Evolutionary conservation across 257 asterid species (phyloP).

Genomic region (Dorcoceras hygrometricum): DNA sequence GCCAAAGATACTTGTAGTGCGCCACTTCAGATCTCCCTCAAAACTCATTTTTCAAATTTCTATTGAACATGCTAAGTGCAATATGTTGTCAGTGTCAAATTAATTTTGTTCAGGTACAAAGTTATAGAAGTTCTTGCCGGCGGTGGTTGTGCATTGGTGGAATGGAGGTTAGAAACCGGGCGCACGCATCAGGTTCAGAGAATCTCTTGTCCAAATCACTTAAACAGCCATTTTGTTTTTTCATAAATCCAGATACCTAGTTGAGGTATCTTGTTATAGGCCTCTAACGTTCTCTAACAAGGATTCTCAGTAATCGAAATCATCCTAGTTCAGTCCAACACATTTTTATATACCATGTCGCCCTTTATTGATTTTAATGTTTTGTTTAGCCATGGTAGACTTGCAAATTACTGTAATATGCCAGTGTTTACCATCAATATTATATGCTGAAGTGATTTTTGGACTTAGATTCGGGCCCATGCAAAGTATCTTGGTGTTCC

Average conservation of each 20-base stretch:
- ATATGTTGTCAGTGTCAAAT: not conserved
- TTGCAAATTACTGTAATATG: not conserved
- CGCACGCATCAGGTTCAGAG: slow-evolving; percentile 87
- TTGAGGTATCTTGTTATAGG: not conserved
- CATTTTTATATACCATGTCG: not conserved
- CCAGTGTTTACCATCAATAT: not conserved
- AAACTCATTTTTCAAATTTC: not conserved
- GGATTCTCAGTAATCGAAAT: no score
- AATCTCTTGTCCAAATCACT: slow-evolving; percentile 10
- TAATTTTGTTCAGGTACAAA: slow-evolving; percentile 57
- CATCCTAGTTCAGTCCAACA: not conserved
- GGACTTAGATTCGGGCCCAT: slow-evolving; percentile 74
- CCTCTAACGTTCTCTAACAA: not conserved
- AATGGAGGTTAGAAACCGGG: slow-evolving; percentile 97
- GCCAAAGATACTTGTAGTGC: not conserved
- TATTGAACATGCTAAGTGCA: slow-evolving; percentile 6
- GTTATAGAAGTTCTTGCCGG: slow-evolving; percentile 82
- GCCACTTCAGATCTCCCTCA: not conserved
- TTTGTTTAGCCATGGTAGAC: not conserved
- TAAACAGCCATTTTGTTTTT: slow-evolving; percentile 2
- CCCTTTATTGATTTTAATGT: no score
- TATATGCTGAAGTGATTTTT: not conserved
- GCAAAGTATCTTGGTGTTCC: slow-evolving; percentile 90
- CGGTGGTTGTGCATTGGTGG: slow-evolving; percentile 87
- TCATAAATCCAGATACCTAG: slow-evolving; percentile 8